phyloP scores from a whole-genome alignment of 2,329 filamentous ascomycete genomes.

The Bisporella sp. region DNA sequence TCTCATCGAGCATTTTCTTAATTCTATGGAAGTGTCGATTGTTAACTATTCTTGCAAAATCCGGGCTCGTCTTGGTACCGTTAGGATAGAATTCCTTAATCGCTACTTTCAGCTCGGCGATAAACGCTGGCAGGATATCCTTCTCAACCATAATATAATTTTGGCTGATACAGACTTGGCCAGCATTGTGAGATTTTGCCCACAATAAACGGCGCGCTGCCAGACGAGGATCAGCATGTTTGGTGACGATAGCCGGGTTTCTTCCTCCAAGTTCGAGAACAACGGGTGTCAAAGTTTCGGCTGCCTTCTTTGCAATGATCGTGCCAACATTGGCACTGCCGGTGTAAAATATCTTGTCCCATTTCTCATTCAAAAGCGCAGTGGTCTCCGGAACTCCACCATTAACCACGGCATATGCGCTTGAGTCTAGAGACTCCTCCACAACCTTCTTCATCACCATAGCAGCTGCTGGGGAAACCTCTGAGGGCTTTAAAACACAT shows the following conservation, averaged over 20 bases:
- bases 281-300: slow-evolving; percentile 80
- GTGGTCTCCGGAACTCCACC: slow-evolving; percentile 76
- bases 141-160: slow-evolving; percentile 87
- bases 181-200: slow-evolving; percentile 81
- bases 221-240: slow-evolving; percentile 69
- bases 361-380: slow-evolving; percentile 77
- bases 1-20: slow-evolving; percentile 84
- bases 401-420: slow-evolving; percentile 72
- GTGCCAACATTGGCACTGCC: slow-evolving; percentile 72
- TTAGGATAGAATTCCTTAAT: slow-evolving; percentile 76
- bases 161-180: slow-evolving; percentile 87
- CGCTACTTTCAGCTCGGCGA: slow-evolving; percentile 65
- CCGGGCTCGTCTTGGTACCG: slow-evolving; percentile 69
- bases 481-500: slow-evolving; percentile 83
- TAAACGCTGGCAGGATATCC: slow-evolving; percentile 61
- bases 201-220: slow-evolving; percentile 81
- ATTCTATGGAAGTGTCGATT: slow-evolving; percentile 70
- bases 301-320: slow-evolving; percentile 85
- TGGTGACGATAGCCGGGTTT: slow-evolving; percentile 89
- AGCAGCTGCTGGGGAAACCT: slow-evolving; percentile 70
- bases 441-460: slow-evolving; percentile 75
- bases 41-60: slow-evolving; percentile 78
- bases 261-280: slow-evolving; percentile 83
- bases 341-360: slow-evolving; percentile 98
- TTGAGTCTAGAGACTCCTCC: slow-evolving; percentile 66